Evolutionary conservation across 352 stramenopile species (phyloP).

Genomic region (Aphanomyces stellatus): DNA sequence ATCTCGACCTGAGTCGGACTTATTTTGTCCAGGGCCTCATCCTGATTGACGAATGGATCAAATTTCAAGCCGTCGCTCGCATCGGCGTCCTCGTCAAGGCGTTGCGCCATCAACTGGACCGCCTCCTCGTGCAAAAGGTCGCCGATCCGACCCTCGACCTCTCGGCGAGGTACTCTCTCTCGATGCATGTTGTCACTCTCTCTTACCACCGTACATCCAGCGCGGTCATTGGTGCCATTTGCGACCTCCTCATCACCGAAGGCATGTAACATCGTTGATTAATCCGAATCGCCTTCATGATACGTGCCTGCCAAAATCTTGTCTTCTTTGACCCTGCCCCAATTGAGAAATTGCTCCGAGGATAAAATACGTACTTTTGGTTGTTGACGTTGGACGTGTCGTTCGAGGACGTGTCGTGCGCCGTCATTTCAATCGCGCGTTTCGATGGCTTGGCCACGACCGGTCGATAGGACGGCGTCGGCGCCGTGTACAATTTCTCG

Average conservation of each 20-base stretch:
- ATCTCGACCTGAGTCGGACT: conserved; percentile 34
- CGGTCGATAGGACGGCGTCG: conserved; percentile 3
- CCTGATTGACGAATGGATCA: conserved; percentile 86
- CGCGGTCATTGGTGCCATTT: conserved; percentile 15
- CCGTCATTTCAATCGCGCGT: conserved; percentile 9
- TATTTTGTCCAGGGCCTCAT: conserved; percentile 47
- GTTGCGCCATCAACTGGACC: conserved; percentile 90
- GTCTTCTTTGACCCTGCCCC: conserved; percentile 52
- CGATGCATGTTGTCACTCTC: too few species aligned
- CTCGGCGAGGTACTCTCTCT: conserved; percentile 40
- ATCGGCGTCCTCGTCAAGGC: conserved; percentile 95
- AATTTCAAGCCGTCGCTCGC: conserved; percentile 89
- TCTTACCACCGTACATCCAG: too few species aligned
- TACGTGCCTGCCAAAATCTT: conserved; percentile 55
- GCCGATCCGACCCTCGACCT: conserved; percentile 88
- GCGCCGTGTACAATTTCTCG: not conserved
- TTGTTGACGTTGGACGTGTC: conserved; percentile 31
- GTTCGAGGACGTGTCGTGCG: not conserved
- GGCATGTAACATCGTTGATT: conserved; percentile 18
- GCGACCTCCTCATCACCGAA: conserved; percentile 19
- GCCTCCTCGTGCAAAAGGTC: conserved; percentile 91
- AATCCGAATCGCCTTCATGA: conserved; percentile 57
- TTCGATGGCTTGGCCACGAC: conserved; percentile 20
- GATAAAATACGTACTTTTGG: conserved; percentile 39
- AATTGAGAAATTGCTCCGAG: conserved; percentile 28